Evolutionary conservation across 2,329 filamentous ascomycete genomes (phyloP), one percentile per base, ranked within the genome.

Genomic region (Botryosphaeria dothidea): DNA sequence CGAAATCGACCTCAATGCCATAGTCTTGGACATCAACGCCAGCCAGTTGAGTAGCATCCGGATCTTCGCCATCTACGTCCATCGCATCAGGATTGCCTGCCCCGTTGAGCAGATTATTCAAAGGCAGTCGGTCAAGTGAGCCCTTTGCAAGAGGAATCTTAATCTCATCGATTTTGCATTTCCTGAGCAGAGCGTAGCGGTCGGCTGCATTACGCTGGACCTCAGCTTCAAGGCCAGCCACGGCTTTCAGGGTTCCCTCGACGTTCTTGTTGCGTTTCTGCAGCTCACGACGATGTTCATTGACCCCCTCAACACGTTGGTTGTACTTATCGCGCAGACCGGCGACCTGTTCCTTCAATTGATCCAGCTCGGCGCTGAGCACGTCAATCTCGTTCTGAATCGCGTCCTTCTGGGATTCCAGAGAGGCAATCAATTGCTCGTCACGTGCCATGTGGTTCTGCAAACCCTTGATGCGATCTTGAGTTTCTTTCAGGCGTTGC

Each of bases 131-230:
- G 71, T 96, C 92, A 25, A 99, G 83, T 2, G 92, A 97, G 25
- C 89, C 89, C 65, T 88, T 82, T 2, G 84, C 81, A 23, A 99
- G 84, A 2, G 95, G 95, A 66, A 99, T 85, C 68, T 90, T 88
- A 69, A 98, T 92, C 73, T 97, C 93, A 75, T 98, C 94, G 52
- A 99, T 88, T 75, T 96, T 94, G 82, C 94, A 98, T 67, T 92
- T 88, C 73, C 93, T 88, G 61, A 99, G 85, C 52, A 96, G 81
- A 49, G 89, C 89, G 74, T 97, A 97, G 74, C 95, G 92, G 71
- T 87, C 88, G 0, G 92, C 89, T 66, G 90, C 92, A 73, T 92
- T 92, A 72, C 91, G 92, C 77, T 97, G 92, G 57, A 96, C 88
- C 67, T 93, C 90, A 1, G 90, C 89, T 77, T 98, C 93, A n/a